Conservation (phyloP, 2,329 filamentous ascomycete genomes). For the Colletotrichum orchidophilum region DNA sequence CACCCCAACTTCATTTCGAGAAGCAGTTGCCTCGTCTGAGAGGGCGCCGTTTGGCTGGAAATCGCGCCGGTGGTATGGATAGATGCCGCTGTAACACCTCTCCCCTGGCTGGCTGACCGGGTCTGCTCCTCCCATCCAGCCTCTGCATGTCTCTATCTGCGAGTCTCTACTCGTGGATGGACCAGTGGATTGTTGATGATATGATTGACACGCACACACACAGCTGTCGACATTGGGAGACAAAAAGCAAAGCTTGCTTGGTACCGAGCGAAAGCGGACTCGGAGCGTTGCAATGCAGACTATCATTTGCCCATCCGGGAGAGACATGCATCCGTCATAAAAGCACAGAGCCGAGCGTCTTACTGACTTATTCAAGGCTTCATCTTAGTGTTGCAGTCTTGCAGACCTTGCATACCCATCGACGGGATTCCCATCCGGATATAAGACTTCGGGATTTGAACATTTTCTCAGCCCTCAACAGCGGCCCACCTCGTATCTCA, state of each 20-base stretch:
- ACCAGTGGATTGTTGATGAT: background rate
- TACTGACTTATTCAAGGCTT: background rate
- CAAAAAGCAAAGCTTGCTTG: background rate
- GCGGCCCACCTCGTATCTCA: background rate
- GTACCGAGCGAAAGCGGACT: background rate
- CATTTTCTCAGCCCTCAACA: background rate
- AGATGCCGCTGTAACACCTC: background rate
- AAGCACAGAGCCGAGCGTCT: background rate
- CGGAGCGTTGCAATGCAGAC: background rate
- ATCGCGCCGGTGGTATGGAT: conserved; percentile 8
- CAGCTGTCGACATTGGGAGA: background rate
- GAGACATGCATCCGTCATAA: conserved; percentile 12
- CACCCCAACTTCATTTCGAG: background rate
- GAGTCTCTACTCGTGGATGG: background rate
- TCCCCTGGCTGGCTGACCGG: background rate
- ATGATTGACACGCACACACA: background rate
- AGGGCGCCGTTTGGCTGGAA: conserved; percentile 9
- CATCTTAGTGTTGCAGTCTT: background rate
- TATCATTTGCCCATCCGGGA: conserved; percentile 6
- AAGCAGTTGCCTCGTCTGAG: background rate
- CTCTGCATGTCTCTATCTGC: background rate
- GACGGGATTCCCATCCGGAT: background rate
- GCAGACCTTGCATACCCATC: background rate
- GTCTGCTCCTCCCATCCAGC: background rate
- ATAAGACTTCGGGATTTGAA: background rate